Conservation (phyloP, 2,329 filamentous ascomycete genomes). For the Paecilomyces sp. region DNA sequence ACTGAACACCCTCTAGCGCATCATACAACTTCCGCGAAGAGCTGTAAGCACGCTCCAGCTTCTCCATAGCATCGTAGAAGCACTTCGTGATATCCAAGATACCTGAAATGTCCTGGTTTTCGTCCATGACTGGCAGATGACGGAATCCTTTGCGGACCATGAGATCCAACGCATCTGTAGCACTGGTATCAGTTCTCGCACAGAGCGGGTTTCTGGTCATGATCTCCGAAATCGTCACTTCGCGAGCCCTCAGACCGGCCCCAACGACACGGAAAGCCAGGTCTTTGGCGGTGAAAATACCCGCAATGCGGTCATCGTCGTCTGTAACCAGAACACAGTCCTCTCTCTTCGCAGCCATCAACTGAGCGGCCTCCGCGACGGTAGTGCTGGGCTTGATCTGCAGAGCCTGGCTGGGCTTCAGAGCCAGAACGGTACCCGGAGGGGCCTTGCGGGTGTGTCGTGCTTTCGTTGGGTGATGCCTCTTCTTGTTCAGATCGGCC, state of each 20-base stretch:
- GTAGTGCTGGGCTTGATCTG: slow-evolving; percentile 96
- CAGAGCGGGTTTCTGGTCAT: slow-evolving; percentile 99
- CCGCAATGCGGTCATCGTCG: slow-evolving; percentile 93
- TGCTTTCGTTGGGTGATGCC: slow-evolving; percentile 67
- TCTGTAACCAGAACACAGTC: slow-evolving; percentile 97
- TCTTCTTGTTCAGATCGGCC: slow-evolving; percentile 96
- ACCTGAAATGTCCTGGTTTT: slow-evolving; percentile 98
- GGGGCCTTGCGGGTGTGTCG: slow-evolving; percentile 87
- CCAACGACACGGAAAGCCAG: slow-evolving; percentile 95
- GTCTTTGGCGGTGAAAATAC: slow-evolving; percentile 99
- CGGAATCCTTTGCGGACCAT: slow-evolving; percentile 99
- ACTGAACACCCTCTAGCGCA: slow-evolving; percentile 94
- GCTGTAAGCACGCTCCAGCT: slow-evolving; percentile 92
- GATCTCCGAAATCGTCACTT: slow-evolving; percentile 91
- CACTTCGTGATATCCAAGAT: slow-evolving; percentile 98
- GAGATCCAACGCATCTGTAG: slow-evolving; percentile 90
- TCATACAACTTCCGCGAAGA: slow-evolving; percentile 98
- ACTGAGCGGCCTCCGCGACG: slow-evolving; percentile 90
- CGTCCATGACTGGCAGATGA: slow-evolving; percentile 97
- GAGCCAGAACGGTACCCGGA: slow-evolving; percentile 87
- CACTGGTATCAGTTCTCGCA: slow-evolving; percentile 93
- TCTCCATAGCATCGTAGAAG: slow-evolving; percentile 99
- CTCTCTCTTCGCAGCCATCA: slow-evolving; percentile 98
- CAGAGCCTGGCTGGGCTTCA: slow-evolving; percentile 90
- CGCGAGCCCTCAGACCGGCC: slow-evolving; percentile 77